Percentiles rank a stretch among this genome's conserved stretches.
Evolutionary conservation across 805 yeast species (phyloP).

Genomic region (Danielozyma ontarioensis): DNA sequence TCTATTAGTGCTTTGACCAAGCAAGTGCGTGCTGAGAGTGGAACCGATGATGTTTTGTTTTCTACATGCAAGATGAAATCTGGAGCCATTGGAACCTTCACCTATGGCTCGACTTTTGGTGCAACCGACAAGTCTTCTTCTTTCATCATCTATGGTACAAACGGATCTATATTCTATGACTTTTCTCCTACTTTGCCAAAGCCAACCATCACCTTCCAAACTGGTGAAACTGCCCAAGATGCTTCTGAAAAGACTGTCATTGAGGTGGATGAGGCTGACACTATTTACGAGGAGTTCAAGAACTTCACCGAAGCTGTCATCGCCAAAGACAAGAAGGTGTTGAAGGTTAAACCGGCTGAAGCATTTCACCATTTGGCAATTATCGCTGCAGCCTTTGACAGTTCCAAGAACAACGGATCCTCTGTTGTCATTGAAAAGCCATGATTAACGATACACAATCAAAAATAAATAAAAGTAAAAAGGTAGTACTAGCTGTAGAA

Average conservation of each 20-base stretch:
- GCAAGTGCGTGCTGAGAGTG: constrained; percentile 73
- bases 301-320: constrained; percentile 54
- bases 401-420: constrained; percentile 43
- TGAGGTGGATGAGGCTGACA: constrained; percentile 40
- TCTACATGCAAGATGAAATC: constrained; percentile 58
- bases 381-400: constrained; percentile 78
- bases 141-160: constrained; percentile 70
- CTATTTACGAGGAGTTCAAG: constrained; percentile 42
- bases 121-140: constrained; percentile 65
- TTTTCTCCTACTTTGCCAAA: constrained; percentile 46
- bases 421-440: constrained; percentile 41
- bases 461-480: no score
- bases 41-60: constrained; percentile 76
- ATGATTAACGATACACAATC: constrained; percentile 2
- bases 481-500: no score
- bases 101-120: constrained; percentile 84
- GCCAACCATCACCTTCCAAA: constrained; percentile 34
- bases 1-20: constrained; percentile 70
- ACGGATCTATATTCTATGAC: constrained; percentile 70
- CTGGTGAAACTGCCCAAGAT: constrained; percentile 26
- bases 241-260: constrained; percentile 48
- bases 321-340: constrained; percentile 53
- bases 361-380: constrained; percentile 93
- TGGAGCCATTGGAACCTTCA: constrained; percentile 76
- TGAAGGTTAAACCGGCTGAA: constrained; percentile 60